Conservation (phyloP, 495 filamentous ascomycete genomes). For the Penicillium steckii region DNA sequence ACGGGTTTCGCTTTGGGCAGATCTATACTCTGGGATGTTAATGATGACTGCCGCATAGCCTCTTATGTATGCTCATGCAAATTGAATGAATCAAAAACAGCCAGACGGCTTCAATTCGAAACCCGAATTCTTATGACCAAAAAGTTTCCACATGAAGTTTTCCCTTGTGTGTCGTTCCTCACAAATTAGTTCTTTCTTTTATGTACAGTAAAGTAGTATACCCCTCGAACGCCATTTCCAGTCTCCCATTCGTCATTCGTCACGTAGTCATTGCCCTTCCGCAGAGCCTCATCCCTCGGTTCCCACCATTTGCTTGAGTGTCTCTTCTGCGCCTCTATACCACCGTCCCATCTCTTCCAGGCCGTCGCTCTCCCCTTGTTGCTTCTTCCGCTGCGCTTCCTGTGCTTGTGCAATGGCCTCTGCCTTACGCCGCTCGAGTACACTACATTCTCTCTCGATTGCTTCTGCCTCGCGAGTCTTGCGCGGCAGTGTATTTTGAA, state of each 20-base stretch:
- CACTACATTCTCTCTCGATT: slow-evolving; percentile 67
- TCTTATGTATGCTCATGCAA: slow-evolving; percentile 47
- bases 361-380: slow-evolving; percentile 72
- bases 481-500: slow-evolving; percentile 64
- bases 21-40: slow-evolving; percentile 37
- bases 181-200: background rate
- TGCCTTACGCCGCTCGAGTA: slow-evolving; percentile 68
- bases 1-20: slow-evolving; percentile 45
- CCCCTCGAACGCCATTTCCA: slow-evolving; percentile 25
- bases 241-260: slow-evolving; percentile 20
- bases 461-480: slow-evolving; percentile 71
- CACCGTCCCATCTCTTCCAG: slow-evolving; percentile 81
- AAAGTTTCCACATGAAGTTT: too few species aligned
- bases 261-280: slow-evolving; percentile 10
- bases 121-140: slow-evolving; percentile 18
- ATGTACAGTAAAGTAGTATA: slow-evolving; percentile 14
- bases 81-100: slow-evolving; percentile 43
- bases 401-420: slow-evolving; percentile 66
- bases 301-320: slow-evolving; percentile 65
- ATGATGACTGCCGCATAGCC: slow-evolving; percentile 45
- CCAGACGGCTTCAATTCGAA: slow-evolving; percentile 37
- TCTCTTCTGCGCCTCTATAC: slow-evolving; percentile 70
- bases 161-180: slow-evolving; percentile 4
- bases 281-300: slow-evolving; percentile 26
- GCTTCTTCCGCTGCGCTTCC: slow-evolving; percentile 78